Conservation (phyloP, 2,329 filamentous ascomycete species). For the Cercospora brassicicola region DNA sequence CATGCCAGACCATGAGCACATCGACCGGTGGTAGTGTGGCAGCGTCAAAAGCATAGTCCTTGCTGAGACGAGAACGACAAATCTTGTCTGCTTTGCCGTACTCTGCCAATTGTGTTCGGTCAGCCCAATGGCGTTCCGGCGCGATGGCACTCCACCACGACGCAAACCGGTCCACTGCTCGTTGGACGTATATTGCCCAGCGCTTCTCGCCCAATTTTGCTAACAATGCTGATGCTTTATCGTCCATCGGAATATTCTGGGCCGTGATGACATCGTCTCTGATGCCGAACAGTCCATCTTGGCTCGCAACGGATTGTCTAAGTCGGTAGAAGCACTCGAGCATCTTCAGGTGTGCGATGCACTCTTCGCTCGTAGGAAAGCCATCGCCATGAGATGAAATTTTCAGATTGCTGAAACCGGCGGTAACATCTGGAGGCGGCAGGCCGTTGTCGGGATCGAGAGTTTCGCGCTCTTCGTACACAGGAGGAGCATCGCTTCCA, state of each 20-base stretch:
- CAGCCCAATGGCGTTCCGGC: conserved; percentile 23
- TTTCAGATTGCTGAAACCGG: conserved; percentile 34
- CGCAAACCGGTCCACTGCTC: conserved; percentile 68
- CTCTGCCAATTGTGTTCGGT: conserved; percentile 12
- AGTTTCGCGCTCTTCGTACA: conserved; percentile 27
- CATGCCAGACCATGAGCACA: conserved; percentile 77
- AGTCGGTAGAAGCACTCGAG: conserved; percentile 67
- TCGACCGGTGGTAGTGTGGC: conserved; percentile 49
- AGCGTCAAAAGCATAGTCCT: neutral
- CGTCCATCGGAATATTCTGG: conserved; percentile 37
- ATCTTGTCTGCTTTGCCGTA: conserved; percentile 23
- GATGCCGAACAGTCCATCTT: conserved; percentile 67
- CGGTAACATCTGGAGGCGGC: conserved; percentile 32
- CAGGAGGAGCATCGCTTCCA: conserved; percentile 22
- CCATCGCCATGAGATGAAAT: conserved; percentile 36
- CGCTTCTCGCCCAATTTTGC: conserved; percentile 67
- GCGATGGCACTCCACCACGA: conserved; percentile 59
- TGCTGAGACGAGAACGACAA: conserved; percentile 13
- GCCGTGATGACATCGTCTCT: conserved; percentile 38
- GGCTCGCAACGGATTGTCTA: conserved; percentile 65
- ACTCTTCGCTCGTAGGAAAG: conserved; percentile 55
- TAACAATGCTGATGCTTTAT: conserved; percentile 38
- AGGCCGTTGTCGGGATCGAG: conserved; percentile 29
- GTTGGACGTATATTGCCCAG: conserved; percentile 69
- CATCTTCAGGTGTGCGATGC: conserved; percentile 72